A percentile compares a stretch with the other conserved stretches of the same genome.
These are phyloP conservation scores for Coleophoma eucalyptorum DNA, from an alignment of 2,329 filamentous ascomycete genomes.

Conservation along the genomic window DNA sequence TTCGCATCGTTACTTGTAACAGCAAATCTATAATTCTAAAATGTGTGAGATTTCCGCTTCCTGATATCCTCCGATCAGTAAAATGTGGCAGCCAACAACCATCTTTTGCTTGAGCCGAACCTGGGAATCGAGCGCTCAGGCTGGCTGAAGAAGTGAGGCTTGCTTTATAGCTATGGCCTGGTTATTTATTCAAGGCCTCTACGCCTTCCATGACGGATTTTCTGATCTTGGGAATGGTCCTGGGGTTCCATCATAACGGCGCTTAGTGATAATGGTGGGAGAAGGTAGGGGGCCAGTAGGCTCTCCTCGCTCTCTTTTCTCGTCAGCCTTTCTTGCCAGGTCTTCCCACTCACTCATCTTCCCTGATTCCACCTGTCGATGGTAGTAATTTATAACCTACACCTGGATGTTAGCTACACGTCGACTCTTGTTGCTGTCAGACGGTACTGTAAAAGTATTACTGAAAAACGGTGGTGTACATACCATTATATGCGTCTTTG, in stretches of 20 bases:
- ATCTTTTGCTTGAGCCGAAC: slow-evolving; percentile 28
- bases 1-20: too few relatives aligned
- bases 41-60: too few relatives aligned
- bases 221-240: slow-evolving; percentile 39
- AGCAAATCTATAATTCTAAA: too few relatives aligned
- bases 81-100: too few relatives aligned
- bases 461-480: slow-evolving; percentile 28
- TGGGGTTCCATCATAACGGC: slow-evolving; percentile 44
- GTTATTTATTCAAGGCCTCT: slow-evolving; percentile 31
- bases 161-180: slow-evolving; percentile 16
- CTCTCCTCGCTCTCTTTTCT: slow-evolving; percentile 51
- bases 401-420: slow-evolving; percentile 26
- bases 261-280: slow-evolving; percentile 48
- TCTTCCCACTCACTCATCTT: slow-evolving; percentile 54
- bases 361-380: slow-evolving; percentile 56
- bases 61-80: too few relatives aligned
- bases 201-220: slow-evolving; percentile 40
- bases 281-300: slow-evolving; percentile 55
- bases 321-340: slow-evolving; percentile 57
- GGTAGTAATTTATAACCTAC: slow-evolving; percentile 67
- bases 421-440: slow-evolving; percentile 22
- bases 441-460: slow-evolving; percentile 21
- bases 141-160: slow-evolving; percentile 20
- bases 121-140: slow-evolving; percentile 22
- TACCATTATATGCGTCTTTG: slow-evolving; percentile 85